A percentile compares a stretch with the other conserved stretches of the same genome.
Evolutionary conservation across 306 rosid genomes (phyloP).

Genomic region (Castanopsis chinensis): DNA sequence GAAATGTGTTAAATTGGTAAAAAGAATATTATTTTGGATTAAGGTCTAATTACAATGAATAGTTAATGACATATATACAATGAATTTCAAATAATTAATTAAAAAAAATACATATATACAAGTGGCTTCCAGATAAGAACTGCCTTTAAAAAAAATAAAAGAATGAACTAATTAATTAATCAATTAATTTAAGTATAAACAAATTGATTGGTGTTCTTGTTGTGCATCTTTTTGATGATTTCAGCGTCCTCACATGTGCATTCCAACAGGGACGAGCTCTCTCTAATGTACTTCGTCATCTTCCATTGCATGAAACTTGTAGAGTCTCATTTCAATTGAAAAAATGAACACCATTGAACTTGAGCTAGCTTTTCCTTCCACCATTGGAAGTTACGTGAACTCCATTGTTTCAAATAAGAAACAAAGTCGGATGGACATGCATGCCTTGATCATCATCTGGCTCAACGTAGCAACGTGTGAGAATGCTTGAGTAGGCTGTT

Average conservation of each 20-base stretch:
- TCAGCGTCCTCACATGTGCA: not conserved
- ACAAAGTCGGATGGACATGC: not conserved
- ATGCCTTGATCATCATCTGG: not conserved
- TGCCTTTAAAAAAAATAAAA: not conserved
- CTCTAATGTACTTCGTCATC: not conserved
- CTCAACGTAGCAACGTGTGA: conserved; percentile 67
- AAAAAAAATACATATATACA: too few species aligned
- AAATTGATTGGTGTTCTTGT: not conserved
- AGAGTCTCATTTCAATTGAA: not conserved
- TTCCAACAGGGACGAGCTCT: not conserved
- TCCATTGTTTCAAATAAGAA: not conserved
- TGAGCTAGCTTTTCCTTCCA: not conserved
- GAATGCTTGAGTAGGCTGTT: conserved; percentile 66
- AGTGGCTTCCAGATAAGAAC: not conserved
- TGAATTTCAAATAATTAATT: not conserved
- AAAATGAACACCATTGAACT: too few species aligned
- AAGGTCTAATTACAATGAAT: not conserved
- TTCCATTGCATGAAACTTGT: not conserved
- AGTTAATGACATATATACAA: not conserved
- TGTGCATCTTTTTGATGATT: not conserved
- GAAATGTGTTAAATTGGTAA: too few species aligned
- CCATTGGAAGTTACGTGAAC: not conserved
- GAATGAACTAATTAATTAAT: not conserved
- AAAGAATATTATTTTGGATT: not conserved
- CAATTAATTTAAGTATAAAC: not conserved